phyloP scores from a whole-genome alignment of 2,329 filamentous ascomycete species.

The Juglanconis sp. region DNA sequence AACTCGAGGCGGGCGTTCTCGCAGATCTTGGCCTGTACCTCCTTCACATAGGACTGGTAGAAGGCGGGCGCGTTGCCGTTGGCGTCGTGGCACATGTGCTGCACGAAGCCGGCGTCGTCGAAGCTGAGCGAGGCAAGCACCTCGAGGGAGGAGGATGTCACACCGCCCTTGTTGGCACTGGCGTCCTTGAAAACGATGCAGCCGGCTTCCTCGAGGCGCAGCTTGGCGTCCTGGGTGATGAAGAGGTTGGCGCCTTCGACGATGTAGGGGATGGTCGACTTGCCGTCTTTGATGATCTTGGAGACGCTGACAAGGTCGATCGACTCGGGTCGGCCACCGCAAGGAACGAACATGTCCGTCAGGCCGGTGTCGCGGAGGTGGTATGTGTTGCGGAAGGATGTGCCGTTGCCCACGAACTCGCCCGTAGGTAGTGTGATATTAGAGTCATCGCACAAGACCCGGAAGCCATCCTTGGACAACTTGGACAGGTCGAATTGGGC shows the following conservation, averaged over 20 bases:
- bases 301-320: constrained; percentile 87
- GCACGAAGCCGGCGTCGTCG: constrained; percentile 80
- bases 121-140: constrained; percentile 93
- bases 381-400: constrained; percentile 95
- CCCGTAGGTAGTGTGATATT: constrained; percentile 85
- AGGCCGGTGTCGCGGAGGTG: constrained; percentile 76
- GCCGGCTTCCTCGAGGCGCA: constrained; percentile 91
- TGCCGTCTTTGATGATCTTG: constrained; percentile 87
- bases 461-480: constrained; percentile 83
- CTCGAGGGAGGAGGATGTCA: constrained; percentile 94
- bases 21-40: constrained; percentile 87
- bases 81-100: constrained; percentile 87
- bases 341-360: constrained; percentile 91
- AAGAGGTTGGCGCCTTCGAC: constrained; percentile 98
- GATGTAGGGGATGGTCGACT: constrained; percentile 84
- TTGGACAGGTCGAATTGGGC: constrained; percentile 79
- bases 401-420: constrained; percentile 86
- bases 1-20: constrained; percentile 92
- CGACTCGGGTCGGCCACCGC: constrained; percentile 92
- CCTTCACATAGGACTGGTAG: constrained; percentile 88
- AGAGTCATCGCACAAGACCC: constrained; percentile 86
- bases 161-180: constrained; percentile 96
- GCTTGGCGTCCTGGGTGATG: constrained; percentile 96
- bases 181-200: constrained; percentile 97
- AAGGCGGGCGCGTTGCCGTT: constrained; percentile 76